These are phyloP conservation scores for Diutina sp. DNA, from an alignment of 1,139 yeast species.

Conservation along the genomic window DNA sequence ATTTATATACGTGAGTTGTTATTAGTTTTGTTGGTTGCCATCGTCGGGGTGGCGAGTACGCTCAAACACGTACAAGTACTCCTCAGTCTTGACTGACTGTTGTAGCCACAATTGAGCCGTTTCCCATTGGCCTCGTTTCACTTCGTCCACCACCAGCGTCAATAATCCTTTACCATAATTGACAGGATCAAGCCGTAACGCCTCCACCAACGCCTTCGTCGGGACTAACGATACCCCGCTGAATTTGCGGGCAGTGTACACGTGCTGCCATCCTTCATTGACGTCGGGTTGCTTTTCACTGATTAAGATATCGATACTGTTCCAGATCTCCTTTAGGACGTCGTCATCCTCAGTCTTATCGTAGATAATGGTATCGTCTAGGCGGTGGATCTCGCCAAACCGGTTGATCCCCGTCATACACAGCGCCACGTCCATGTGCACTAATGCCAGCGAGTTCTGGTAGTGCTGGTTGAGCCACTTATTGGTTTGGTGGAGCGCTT, in stretches of 20 bases:
- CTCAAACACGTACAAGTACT: constrained; percentile 19
- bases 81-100: constrained; percentile 13
- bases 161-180: constrained; percentile 6
- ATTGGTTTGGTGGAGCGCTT: constrained; percentile 48
- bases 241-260: background rate
- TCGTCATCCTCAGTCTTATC: constrained; percentile 58
- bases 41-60: constrained; percentile 6
- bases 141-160: constrained; percentile 10
- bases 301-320: constrained; percentile 45
- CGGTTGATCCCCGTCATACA: constrained; percentile 83
- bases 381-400: constrained; percentile 46
- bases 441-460: constrained; percentile 12
- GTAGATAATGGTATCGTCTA: constrained; percentile 30
- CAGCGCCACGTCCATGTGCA: constrained; percentile 70
- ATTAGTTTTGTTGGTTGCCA: background rate
- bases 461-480: constrained; percentile 12
- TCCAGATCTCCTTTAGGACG: constrained; percentile 32
- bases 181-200: background rate
- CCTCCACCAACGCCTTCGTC: background rate
- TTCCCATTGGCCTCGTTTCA: constrained; percentile 8
- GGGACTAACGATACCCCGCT: background rate
- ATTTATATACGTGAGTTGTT: background rate
- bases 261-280: constrained; percentile 3
- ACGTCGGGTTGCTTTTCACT: constrained; percentile 20
- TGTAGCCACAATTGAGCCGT: constrained; percentile 10